phyloP scores from a whole-genome alignment of 2,329 filamentous ascomycete genomes.

The Septoria linicola region DNA sequence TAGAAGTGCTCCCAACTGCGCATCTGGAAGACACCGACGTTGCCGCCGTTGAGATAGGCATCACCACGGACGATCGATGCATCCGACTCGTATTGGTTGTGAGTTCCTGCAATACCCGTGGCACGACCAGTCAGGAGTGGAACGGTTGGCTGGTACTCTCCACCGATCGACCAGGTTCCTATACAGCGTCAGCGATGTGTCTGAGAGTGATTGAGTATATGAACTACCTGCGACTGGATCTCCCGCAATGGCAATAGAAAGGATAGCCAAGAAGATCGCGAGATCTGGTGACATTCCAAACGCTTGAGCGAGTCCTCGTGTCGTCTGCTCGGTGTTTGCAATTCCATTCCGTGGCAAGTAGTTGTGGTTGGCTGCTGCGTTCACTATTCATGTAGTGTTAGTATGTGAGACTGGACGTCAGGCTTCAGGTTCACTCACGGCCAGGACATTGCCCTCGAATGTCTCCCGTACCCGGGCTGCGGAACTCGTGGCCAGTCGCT shows the following conservation, averaged over 20 bases:
- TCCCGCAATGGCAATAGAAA: constrained; percentile 11
- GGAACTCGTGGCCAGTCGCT: constrained; percentile 26
- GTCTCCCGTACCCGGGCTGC: constrained; percentile 25
- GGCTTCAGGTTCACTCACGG: too few relatives aligned
- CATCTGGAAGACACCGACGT: constrained; percentile 10
- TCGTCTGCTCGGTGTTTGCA: constrained; percentile 28
- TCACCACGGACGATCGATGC: constrained; percentile 35
- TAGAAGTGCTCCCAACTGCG: constrained; percentile 19
- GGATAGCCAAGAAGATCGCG: not conserved
- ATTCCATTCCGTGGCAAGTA: constrained; percentile 29
- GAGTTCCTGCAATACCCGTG: constrained; percentile 26
- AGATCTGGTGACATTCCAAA: constrained; percentile 5
- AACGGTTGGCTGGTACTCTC: constrained; percentile 4
- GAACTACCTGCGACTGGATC: constrained; percentile 19
- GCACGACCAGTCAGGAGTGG: constrained; percentile 10
- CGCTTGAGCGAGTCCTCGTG: not conserved
- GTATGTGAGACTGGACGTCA: not conserved
- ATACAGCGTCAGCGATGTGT: not conserved
- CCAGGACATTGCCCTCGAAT: constrained; percentile 34
- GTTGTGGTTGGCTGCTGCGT: constrained; percentile 12
- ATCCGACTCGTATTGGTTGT: constrained; percentile 40
- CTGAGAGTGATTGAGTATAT: not conserved
- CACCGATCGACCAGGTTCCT: constrained; percentile 25
- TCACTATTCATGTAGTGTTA: not conserved
- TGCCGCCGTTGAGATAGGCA: constrained; percentile 27